Conservation (phyloP, 169 alveolate species). For the Cyclospora cayetanensis region DNA sequence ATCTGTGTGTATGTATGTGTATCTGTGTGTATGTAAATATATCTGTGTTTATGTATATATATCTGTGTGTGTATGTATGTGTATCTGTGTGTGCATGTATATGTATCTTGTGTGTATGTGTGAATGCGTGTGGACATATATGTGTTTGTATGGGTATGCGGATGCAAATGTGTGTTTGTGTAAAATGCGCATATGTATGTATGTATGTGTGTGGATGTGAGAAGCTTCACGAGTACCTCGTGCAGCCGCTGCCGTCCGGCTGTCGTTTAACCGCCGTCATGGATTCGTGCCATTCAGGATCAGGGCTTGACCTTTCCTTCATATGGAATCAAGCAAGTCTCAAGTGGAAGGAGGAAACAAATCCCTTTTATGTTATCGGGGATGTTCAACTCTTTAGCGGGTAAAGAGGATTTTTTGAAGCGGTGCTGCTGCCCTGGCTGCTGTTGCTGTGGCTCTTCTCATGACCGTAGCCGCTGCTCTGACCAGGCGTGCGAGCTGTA, state of each 20-base stretch:
- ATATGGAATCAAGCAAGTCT: conserved; percentile 67
- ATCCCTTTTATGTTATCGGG: conserved; percentile 58
- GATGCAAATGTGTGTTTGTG: not conserved
- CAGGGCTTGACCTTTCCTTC: conserved; percentile 75
- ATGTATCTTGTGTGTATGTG: too few relatives aligned
- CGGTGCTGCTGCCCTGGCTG: too few relatives aligned
- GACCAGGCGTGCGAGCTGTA: too few relatives aligned
- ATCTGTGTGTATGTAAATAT: too few relatives aligned
- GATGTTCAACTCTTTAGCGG: conserved; percentile 51
- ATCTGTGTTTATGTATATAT: too few relatives aligned
- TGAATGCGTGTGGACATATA: too few relatives aligned
- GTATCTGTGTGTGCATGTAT: too few relatives aligned
- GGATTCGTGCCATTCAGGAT: conserved; percentile 78
- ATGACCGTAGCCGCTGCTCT: too few relatives aligned
- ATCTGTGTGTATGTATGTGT: too few relatives aligned
- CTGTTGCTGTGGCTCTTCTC: too few relatives aligned
- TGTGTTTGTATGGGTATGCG: too few relatives aligned
- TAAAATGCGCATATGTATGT: not conserved
- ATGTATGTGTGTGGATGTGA: not conserved
- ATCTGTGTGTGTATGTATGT: too few relatives aligned
- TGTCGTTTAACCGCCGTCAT: conserved; percentile 77
- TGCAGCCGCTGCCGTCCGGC: conserved; percentile 75
- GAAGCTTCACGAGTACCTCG: conserved; percentile 51
- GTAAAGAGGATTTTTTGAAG: not conserved
- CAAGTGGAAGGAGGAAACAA: conserved; percentile 73